Base-by-base conservation (phyloP, 371 early-diverging fungal genomes). In the Rhizopus sp. region DNA sequence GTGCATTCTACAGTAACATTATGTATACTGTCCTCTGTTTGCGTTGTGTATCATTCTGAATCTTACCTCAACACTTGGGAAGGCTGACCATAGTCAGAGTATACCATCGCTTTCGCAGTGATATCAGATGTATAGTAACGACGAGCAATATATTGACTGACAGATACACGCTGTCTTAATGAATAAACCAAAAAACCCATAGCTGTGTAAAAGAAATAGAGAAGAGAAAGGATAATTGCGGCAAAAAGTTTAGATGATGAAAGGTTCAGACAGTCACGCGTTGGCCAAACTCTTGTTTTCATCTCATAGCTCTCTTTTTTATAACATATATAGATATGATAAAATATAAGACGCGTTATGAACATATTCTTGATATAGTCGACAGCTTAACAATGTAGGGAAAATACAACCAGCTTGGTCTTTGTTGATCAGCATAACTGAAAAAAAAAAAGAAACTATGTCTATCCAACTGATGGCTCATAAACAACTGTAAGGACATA, bases 71-170 rank as follows among this genome's bases (percentile, higher is more conserved):
- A 55, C 8, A 85, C 84, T 42, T 82, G 80, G 8, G 75, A 70
- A 10, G 84, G 84, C 40, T 78, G 74, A 5, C 86, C 86, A 52
- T 83, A 80, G 8, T 67, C 54, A 4, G 73, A 65, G 49, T 77
- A 82, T 3, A 82, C 85, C 55, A 85, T 70, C 3, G 85, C 85
- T 1, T 69, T 77, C 15, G 80, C 85, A 7, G 69, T 68, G 15
- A 75, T 78, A 57, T 73, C 69, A 6, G 73, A 70, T 5, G 70
- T 51, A 56, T 71, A 67, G 1, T 49, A 50, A 15, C 70, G 66
- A 34, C 55, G 44, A 30, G 58, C 13, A n/a, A 49, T 15, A 29
- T 33, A 50, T 47, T 34, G 8, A 12, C 9, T 29, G 5, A 30
- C 35, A n/a, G 54, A 39, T 17, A 17, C 10, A 16, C 16, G 7